Evolutionary conservation across 331 rosid species (phyloP).

Genomic region (Rhamnella rubrinervis): DNA sequence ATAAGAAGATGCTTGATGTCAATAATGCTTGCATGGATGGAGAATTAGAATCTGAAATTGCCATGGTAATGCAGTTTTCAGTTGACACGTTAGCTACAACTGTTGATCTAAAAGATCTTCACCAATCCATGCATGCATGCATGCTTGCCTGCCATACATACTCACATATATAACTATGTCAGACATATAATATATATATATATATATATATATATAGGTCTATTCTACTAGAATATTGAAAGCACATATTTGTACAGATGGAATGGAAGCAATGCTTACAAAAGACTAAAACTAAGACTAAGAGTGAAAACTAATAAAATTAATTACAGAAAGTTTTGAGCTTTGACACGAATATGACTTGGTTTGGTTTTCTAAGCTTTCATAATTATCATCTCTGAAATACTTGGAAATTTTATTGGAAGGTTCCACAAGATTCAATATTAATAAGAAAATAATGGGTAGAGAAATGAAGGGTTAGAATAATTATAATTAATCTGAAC

Average conservation of each 20-base stretch:
- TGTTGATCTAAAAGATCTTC: background rate
- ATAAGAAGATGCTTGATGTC: conserved; percentile 67
- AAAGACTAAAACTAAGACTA: too few relatives aligned
- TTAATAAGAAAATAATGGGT: background rate
- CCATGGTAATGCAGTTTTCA: conserved; percentile 28
- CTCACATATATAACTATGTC: background rate
- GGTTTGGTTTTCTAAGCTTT: background rate
- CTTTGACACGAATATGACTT: too few relatives aligned
- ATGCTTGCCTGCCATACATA: background rate
- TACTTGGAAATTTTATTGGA: background rate
- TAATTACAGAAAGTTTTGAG: too few relatives aligned
- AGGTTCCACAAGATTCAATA: background rate
- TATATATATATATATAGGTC: too few relatives aligned
- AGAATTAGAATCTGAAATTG: conserved; percentile 52
- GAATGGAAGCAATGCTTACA: too few relatives aligned
- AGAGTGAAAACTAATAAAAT: too few relatives aligned
- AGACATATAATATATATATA: background rate
- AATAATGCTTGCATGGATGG: conserved; percentile 46
- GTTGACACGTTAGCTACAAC: conserved; percentile 8
- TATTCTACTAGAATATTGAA: too few relatives aligned
- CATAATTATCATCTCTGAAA: too few relatives aligned
- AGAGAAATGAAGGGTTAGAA: background rate
- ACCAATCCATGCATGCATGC: background rate
- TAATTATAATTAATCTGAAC: too few relatives aligned
- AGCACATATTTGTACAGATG: too few relatives aligned